Conservation (phyloP, 129 eudicot species). For the Tagetes patula region DNA sequence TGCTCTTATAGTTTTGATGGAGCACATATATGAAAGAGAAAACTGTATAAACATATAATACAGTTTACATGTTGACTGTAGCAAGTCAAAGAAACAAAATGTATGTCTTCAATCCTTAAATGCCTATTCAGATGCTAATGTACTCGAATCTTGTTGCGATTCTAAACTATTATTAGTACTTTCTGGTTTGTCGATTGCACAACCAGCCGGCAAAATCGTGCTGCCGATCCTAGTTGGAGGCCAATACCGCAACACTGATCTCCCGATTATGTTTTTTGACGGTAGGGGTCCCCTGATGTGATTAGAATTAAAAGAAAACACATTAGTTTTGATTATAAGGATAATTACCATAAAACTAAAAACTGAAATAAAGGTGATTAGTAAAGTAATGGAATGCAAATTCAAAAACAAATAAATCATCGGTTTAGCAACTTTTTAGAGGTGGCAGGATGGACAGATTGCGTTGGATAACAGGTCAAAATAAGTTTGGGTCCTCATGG, state of each 20-base stretch:
- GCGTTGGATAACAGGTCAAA: not conserved
- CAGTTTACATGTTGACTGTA: constrained; percentile 29
- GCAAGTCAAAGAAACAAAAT: constrained; percentile 10
- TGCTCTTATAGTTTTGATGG: too few species aligned
- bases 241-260: constrained; percentile 91
- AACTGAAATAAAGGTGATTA: not conserved
- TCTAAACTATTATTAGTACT: constrained; percentile 25
- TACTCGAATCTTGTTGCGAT: constrained; percentile 32
- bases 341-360: not conserved
- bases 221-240: constrained; percentile 86
- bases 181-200: constrained; percentile 67
- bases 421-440: not conserved
- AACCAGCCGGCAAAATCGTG: constrained; percentile 66
- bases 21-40: not conserved
- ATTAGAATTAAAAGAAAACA: not conserved
- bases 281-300: constrained; percentile 86
- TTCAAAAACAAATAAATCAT: not conserved
- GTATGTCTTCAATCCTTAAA: not conserved
- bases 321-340: not conserved
- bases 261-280: constrained; percentile 78
- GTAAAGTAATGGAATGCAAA: not conserved
- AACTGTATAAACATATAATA: not conserved
- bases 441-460: not conserved
- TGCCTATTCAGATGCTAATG: constrained; percentile 50
- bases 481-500: not conserved